phyloP scores from a whole-genome alignment of 805 yeast genomes.

The Candida yuanshanica region DNA sequence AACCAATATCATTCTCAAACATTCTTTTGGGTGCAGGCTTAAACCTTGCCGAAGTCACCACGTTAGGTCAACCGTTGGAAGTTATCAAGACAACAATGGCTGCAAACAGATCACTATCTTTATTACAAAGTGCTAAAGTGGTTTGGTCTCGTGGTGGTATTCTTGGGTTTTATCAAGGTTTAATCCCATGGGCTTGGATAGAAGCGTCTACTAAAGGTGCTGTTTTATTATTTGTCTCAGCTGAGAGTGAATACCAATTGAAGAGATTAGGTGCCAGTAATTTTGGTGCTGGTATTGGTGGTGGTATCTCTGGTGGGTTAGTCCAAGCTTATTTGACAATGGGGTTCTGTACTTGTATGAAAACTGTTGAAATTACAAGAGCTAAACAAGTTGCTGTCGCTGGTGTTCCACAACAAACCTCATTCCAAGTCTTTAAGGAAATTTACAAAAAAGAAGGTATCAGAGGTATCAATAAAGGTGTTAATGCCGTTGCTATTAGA shows the following conservation, averaged over 20 bases:
- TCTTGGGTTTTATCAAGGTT: slow-evolving; percentile 91
- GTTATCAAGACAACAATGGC: slow-evolving; percentile 98
- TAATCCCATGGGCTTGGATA: slow-evolving; percentile 99
- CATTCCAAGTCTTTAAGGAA: slow-evolving; percentile 81
- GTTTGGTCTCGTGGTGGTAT: slow-evolving; percentile 95
- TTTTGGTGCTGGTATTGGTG: slow-evolving; percentile 85
- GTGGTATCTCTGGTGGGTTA: slow-evolving; percentile 94
- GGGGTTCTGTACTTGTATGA: slow-evolving; percentile 99
- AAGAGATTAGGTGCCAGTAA: slow-evolving; percentile 58
- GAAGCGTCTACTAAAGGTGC: slow-evolving; percentile 99
- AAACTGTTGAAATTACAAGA: slow-evolving; percentile 96
- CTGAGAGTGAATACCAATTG: slow-evolving; percentile 83
- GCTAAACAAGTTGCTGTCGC: slow-evolving; percentile 61
- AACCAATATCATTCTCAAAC: slow-evolving; percentile 83
- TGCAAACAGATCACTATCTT: slow-evolving; percentile 73
- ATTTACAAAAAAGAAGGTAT: slow-evolving; percentile 85
- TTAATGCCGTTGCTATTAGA: slow-evolving; percentile 97
- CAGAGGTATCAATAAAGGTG: slow-evolving; percentile 94
- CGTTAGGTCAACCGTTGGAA: slow-evolving; percentile 95
- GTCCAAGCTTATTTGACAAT: slow-evolving; percentile 94
- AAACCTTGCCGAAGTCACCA: slow-evolving; percentile 87
- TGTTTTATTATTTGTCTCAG: slow-evolving; percentile 82
- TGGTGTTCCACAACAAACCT: slow-evolving; percentile 67
- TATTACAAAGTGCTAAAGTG: slow-evolving; percentile 60
- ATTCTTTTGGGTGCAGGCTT: slow-evolving; percentile 90